Conservation (phyloP, 257 asterid species). For the Fraxinus excelsior region DNA sequence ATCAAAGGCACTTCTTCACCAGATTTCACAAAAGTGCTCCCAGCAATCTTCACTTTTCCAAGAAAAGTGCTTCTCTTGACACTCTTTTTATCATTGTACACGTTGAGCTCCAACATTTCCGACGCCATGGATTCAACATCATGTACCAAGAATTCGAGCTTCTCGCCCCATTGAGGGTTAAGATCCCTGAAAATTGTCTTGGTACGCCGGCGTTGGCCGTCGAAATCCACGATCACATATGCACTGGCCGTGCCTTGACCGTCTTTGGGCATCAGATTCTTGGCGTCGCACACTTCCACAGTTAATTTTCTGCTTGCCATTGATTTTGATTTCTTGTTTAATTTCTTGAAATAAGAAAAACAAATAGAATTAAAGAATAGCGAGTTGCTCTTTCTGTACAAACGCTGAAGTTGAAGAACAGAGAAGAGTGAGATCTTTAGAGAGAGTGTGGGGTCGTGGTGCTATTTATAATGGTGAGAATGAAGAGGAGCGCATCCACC, state of each 20-base stretch:
- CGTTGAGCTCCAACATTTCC: constrained; percentile 62
- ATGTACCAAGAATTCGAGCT: constrained; percentile 75
- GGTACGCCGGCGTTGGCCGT: constrained; percentile 92
- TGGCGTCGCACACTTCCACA: constrained; percentile 73
- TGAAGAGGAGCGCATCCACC: neutral
- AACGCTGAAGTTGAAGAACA: neutral
- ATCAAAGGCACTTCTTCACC: constrained; percentile 68
- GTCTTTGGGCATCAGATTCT: constrained; percentile 89
- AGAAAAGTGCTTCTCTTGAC: constrained; percentile 72
- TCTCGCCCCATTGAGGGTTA: constrained; percentile 88
- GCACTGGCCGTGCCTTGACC: constrained; percentile 98
- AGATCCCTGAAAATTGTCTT: constrained; percentile 75
- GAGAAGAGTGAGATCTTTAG: neutral
- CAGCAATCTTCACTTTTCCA: constrained; percentile 79
- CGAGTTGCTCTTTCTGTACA: neutral
- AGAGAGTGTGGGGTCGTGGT: constrained; percentile 4
- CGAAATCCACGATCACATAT: constrained; percentile 72
- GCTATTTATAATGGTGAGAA: neutral
- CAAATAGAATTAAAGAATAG: neutral
- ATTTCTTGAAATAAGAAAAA: neutral
- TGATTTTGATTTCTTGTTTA: neutral
- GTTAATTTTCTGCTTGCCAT: constrained; percentile 61
- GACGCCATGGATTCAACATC: constrained; percentile 57
- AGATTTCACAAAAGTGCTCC: constrained; percentile 52
- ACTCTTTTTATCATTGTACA: constrained; percentile 74